These are phyloP conservation scores for Fusarium anguioides DNA, from an alignment of 2,329 filamentous ascomycete species.

Conservation along the genomic window DNA sequence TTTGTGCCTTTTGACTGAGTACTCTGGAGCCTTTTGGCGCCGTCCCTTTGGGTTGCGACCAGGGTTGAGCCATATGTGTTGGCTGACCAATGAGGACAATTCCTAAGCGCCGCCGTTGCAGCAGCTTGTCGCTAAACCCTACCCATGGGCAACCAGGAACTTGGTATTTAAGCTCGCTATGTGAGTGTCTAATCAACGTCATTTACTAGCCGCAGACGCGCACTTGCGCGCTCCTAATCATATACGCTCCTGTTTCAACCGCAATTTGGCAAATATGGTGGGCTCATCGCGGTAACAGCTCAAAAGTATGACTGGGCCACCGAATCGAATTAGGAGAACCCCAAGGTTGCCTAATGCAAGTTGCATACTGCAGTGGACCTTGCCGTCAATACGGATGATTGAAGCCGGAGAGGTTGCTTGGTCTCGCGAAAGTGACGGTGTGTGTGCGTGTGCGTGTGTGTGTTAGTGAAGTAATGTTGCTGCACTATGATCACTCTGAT, in stretches of 20 bases:
- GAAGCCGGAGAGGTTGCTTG: slow-evolving; percentile 20
- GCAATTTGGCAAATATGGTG: slow-evolving; percentile 4
- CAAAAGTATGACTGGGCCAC: background rate
- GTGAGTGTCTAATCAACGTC: slow-evolving; percentile 29
- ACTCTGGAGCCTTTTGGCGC: slow-evolving; percentile 27
- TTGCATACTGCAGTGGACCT: slow-evolving; percentile 14
- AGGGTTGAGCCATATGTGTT: slow-evolving; percentile 31
- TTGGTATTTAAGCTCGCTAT: slow-evolving; percentile 23
- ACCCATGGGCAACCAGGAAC: slow-evolving; percentile 35
- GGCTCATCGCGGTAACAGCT: background rate
- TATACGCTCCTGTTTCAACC: background rate
- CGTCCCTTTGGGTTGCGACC: slow-evolving; percentile 41
- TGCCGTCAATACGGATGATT: slow-evolving; percentile 12
- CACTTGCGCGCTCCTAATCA: slow-evolving; percentile 20
- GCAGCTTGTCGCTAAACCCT: slow-evolving; percentile 44
- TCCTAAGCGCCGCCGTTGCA: slow-evolving; percentile 49
- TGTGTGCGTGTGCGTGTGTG: no score
- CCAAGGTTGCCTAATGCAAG: background rate
- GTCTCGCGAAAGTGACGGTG: slow-evolving; percentile 33
- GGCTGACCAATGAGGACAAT: slow-evolving; percentile 41
- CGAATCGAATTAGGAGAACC: slow-evolving; percentile 18
- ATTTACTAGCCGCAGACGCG: slow-evolving; percentile 23
- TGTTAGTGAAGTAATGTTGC: slow-evolving; percentile 25
- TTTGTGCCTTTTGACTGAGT: background rate
- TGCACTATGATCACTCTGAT: slow-evolving; percentile 32